Evolutionary conservation across 169 alveolate species (phyloP), one percentile per base, ranked within the genome.

Genomic region (Babesia sp.): DNA sequence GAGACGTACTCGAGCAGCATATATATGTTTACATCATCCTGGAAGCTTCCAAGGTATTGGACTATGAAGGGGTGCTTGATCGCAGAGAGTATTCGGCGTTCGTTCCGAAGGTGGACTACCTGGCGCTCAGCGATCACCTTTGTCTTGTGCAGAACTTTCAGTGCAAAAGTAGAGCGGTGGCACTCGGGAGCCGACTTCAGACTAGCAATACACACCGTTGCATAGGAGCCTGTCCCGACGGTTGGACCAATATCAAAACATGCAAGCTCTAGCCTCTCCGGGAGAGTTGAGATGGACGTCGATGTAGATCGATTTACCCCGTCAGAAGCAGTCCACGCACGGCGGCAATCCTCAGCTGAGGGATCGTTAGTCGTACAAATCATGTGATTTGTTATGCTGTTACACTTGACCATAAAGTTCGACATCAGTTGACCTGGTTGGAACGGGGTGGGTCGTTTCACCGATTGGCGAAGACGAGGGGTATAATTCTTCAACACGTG

Each of bases 31-130:
- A 74, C 56, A 1, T 71, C 58, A 53, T 92, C 94, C 73, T 93
- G 91, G 51, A 91, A 93, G 28, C 91, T 61, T 20, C 86, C 91
- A 29, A 79, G 71, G 33, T 79, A 70, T 51, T 75, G 71, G 12
- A 93, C 94, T 31, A 92, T 86, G 77, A 91, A 91, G 29, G 95
- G 95, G 45, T 89, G 93, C 28, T 74, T 82, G 57, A 85, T 73
- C 24, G 79, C 46, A 39, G 82, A 64, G 33, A 89, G 74, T 20
- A 89, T 83, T 26, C 72, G 50, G 42, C 80, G 59, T 64, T 89
- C 93, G 31, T 80, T 82, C 48, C 67, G 71, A 24, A 88, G 74
- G 59, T 89, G 93, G 57, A 57, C 69, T 58, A 85, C 41, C 50
- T 89, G 93, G 51, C 81, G 83, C 46, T 66, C 63, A 76, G 73